Evolutionary conservation across 2,329 filamentous ascomycete species (phyloP), one percentile per base, ranked within the genome.

Genomic region (Botrytis deweyae): DNA sequence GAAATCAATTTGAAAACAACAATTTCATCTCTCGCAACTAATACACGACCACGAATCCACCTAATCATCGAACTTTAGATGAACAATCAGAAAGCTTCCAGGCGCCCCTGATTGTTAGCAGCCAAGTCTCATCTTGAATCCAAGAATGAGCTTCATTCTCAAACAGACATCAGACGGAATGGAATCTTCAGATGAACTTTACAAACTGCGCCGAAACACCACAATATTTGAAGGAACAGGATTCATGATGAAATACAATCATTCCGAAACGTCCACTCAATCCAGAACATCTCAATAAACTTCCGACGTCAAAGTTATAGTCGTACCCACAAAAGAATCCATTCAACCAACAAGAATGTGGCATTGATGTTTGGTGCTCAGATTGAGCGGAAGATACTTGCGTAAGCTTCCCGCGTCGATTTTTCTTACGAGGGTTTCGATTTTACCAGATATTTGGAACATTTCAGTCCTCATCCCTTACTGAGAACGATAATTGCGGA

Each of bases 321-420:
- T 33, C 25, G 46, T 38, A 20, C 40, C 62, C 62, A 65, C 62
- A 65, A 65, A 44, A 44, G 40, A 33, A 65, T 46, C 62, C 10
- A 33, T 33, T 65, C 40, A 29, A 65, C 65, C 65, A 67, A 52
- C 46, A 25, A 40, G 22, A 67, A 40, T 55, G 44, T 38, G 4
- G 65, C 22, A 67, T 55, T 67, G 65, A 67, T 67, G 65, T 22
- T 55, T 67, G 64, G 44, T n/a, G 40, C 52, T 64, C 61, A 64
- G 61, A 64, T 40, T 64, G 61, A 64, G 25, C 25, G 33, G 18
- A 61, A 61, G 58, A 58, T 61, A 61, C 58, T 61, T 61, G 58
- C 58, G 58, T 61, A 61, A 61, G 33, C 58, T 61, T 61, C 4
- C n/a, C 29, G 58, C 6, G 58, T 36, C 18, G 36, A 62, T 62